Evolutionary conservation across 805 yeast species (phyloP), one percentile per base, ranked within the genome.

Genomic region (Hanseniaspora thailandica): DNA sequence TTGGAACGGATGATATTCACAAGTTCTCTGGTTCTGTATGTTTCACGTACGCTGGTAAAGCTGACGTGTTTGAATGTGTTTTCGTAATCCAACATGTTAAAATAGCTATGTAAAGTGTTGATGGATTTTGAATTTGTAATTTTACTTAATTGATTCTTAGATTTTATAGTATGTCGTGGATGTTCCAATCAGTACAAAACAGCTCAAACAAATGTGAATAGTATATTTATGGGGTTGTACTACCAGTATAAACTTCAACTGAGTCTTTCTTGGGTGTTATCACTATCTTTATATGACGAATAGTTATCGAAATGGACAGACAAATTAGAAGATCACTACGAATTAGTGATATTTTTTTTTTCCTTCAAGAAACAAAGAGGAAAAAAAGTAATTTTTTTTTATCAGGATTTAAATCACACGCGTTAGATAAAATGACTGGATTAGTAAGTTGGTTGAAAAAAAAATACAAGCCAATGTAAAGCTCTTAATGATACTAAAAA

Each of bases 1-100:
- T 26, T 40, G 3, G 53, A 31, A 19, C 53, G 25, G 5, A 49
- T 40, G 3, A 49, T 25, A 22, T 33, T 49, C n/a, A 49, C 53
- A 8, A 49, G 26, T 19, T 49, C 47, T 41, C 53, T 49, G 4
- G 53, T 49, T 34, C 41, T 49, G 23, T 49, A 49, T 12, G 19
- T 15, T 4, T 49, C 47, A 20, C 53, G 43, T 1, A 49, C 53
- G 23, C 34, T 45, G 12, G 53, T 40, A 23, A 49, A 49, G 9
- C 25, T 19, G 4, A 49, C 20, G 4, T 19, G 28, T 19, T 33
- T 44, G 13, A 49, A 12, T 7, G 34, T 22, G 19, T 44, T 19
- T 40, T 49, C 47, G 34, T 39, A 49, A n/a, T 49, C 47, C 13
- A 31, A 7, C 53, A 49, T 40, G 33, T 34, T 34, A 31, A 12